Evolutionary conservation across 345 rosid species (phyloP).

Genomic region (Excoecaria agallocha): DNA sequence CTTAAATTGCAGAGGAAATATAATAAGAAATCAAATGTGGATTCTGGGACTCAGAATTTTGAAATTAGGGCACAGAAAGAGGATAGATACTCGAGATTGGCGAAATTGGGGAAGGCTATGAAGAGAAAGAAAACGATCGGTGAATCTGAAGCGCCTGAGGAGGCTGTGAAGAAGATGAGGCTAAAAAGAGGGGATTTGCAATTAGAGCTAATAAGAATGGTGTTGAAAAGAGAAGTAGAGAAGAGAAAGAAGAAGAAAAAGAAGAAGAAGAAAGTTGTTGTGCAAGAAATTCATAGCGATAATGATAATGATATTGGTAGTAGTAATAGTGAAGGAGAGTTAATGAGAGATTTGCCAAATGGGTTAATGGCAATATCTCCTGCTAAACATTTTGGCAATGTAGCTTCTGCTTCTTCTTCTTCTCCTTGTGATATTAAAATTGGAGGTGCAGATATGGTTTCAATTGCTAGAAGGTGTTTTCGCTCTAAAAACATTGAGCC

Average conservation of each 20-base stretch:
- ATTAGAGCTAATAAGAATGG: constrained; percentile 79
- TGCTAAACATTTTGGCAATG: constrained; percentile 40
- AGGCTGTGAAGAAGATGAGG: constrained; percentile 55
- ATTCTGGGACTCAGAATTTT: background rate
- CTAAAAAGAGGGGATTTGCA: constrained; percentile 63
- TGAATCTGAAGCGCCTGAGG: constrained; percentile 27
- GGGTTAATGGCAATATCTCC: constrained; percentile 87
- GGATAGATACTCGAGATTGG: constrained; percentile 23
- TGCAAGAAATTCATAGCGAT: constrained; percentile 18
- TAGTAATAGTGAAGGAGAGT: constrained; percentile 44
- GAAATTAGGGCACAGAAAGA: constrained; percentile 58
- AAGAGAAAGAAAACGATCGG: constrained; percentile 26
- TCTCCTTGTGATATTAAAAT: constrained; percentile 54
- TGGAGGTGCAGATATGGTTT: constrained; percentile 42
- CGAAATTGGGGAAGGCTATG: constrained; percentile 31
- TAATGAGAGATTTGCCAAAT: constrained; percentile 77
- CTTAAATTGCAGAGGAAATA: constrained; percentile 50
- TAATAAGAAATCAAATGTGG: constrained; percentile 27
- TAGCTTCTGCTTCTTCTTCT: constrained; percentile 47
- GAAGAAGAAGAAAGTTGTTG: constrained; percentile 25
- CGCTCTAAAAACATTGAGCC: constrained; percentile 90
- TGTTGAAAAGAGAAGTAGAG: constrained; percentile 71
- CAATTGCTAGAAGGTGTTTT: constrained; percentile 50
- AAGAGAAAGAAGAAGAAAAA: constrained; percentile 43
- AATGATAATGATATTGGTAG: constrained; percentile 36